Evolutionary conservation across 2,329 filamentous ascomycete species (phyloP).

Genomic region (Fusarium sp.): DNA sequence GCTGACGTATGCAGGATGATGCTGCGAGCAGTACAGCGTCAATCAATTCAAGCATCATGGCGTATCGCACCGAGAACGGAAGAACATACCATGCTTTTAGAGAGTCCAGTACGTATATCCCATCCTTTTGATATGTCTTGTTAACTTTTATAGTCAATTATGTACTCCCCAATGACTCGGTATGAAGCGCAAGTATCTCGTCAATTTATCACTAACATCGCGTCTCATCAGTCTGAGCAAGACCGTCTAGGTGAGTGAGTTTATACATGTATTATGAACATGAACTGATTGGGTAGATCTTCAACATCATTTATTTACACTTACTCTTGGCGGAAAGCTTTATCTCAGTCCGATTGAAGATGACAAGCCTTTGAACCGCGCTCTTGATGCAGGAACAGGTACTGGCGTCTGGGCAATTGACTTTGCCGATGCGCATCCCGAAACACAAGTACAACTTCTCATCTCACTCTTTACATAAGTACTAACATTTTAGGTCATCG

Average conservation of each 20-base stretch:
- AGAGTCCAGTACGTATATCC: constrained; percentile 41
- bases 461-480: rapidly evolving
- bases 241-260: constrained; percentile 45
- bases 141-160: constrained; percentile 37
- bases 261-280: rapidly evolving
- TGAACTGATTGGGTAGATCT: constrained; percentile 41
- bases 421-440: constrained; percentile 51
- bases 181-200: constrained; percentile 11
- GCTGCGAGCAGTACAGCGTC: constrained; percentile 48
- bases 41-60: constrained; percentile 52
- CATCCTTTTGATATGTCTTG: rapidly evolving
- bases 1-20: constrained; percentile 37
- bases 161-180: constrained; percentile 48
- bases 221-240: constrained; percentile 43
- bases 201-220: constrained; percentile 18
- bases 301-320: constrained; percentile 51
- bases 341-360: constrained; percentile 43
- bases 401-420: constrained; percentile 62
- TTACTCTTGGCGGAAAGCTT: constrained; percentile 50
- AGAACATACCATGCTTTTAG: constrained; percentile 53
- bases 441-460: constrained; percentile 39
- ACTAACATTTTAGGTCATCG: constrained; percentile 46
- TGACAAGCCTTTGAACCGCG: constrained; percentile 40
- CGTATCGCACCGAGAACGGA: constrained; percentile 54
- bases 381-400: constrained; percentile 62